Evolutionary conservation across 2,329 filamentous ascomycete species (phyloP).

Genomic region (Hypoxylon sp.): DNA sequence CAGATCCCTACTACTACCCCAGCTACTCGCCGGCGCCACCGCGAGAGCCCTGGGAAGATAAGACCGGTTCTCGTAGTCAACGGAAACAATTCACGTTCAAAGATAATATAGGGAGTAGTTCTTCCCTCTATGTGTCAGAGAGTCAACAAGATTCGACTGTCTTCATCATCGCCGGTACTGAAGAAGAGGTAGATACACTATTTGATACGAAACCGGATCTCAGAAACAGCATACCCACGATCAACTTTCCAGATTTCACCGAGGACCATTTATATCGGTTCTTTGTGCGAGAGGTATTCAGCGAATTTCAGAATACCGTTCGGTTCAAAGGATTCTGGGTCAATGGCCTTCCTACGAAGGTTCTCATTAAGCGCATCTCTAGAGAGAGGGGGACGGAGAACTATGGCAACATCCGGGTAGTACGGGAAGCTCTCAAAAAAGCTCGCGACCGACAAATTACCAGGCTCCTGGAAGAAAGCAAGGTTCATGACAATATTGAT

Average conservation of each 20-base stretch:
- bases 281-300: neutral
- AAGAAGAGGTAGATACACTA: neutral
- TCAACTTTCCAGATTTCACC: conserved; percentile 4
- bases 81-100: too few species aligned
- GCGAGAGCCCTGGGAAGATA: too few species aligned
- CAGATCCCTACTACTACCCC: too few species aligned
- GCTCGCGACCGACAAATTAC: neutral
- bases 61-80: too few species aligned
- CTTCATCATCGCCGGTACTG: neutral
- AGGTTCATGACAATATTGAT: neutral
- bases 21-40: too few species aligned
- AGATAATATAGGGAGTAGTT: too few species aligned
- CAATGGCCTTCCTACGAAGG: neutral
- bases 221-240: neutral
- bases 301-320: neutral
- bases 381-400: neutral
- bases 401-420: neutral
- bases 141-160: neutral
- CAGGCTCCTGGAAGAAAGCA: neutral
- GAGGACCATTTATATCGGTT: neutral
- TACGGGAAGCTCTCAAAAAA: neutral
- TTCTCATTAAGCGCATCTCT: conserved; percentile 1
- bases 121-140: neutral
- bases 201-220: neutral
- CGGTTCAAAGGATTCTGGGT: neutral